Evolutionary conservation across 2,329 filamentous ascomycete genomes (phyloP), one percentile per base, ranked within the genome.

Genomic region (Scytalidium sp.): DNA sequence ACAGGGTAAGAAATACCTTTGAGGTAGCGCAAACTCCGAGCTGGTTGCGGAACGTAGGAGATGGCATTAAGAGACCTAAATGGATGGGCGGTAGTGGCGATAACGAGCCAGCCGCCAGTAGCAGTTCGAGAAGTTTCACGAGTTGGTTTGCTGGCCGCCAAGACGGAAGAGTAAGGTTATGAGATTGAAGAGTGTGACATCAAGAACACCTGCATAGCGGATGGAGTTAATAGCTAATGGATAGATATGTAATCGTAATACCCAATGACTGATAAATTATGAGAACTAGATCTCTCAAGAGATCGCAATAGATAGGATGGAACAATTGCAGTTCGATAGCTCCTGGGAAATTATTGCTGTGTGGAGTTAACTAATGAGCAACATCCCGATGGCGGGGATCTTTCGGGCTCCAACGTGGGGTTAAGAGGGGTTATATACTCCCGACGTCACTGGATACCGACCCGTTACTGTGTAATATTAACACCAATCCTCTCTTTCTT

Each of bases 1-100:
- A 95, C 64, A 80, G 93, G 29, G 85, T 99, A 60, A 88, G 85
- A 69, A 99, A 99, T 63, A 97, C 94, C 0, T 83, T 97, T 46
- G 93, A 97, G 53, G 87, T 84, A 0, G 79, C 90, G 2, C 87
- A 91, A 46, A 79, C 85, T 23, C 93, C 94, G 0, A 84, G 84
- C 56, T 97, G 92, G 91, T 73, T 96, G 55, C 80, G 84, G 59
- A 86, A 88, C 21, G 75, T 90, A 22, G 80, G 83, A 1, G 76
- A 81, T 50, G 80, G 79, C 8, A 81, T 92, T 67, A 89, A 85
- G 67, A 82, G 85, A 63, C 90, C 90, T 4, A 87, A 84, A 60
- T 95, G 90, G 90, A 88, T 94, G 82, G 80, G 82, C 17, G 80
- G 79, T 20, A 78, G 81, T 46, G 76, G 76, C 10, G 72, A 70